These are phyloP conservation scores for Boletus rubescentipes DNA, from an alignment of 768 basidiomycete genomes.

Conservation along the genomic window DNA sequence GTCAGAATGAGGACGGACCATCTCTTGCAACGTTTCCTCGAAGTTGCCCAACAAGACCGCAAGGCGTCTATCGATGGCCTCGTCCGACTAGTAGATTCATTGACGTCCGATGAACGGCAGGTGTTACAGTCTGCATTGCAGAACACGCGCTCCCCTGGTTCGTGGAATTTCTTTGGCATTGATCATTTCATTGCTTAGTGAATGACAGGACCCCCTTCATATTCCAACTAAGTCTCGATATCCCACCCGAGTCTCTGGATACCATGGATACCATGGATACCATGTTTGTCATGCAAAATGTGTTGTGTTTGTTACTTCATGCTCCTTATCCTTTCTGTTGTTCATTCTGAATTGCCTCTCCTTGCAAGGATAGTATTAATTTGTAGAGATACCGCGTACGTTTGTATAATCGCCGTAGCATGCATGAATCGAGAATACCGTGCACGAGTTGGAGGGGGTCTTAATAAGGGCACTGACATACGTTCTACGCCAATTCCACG, in stretches of 20 bases:
- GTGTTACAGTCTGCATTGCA: constrained; percentile 62
- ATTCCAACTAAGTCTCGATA: constrained; percentile 28
- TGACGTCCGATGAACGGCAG: constrained; percentile 71
- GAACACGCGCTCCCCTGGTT: constrained; percentile 59
- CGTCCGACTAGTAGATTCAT: constrained; percentile 65
- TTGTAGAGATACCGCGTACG: constrained; percentile 21
- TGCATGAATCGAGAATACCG: constrained; percentile 6
- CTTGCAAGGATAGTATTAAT: constrained; percentile 10
- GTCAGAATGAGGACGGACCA: constrained; percentile 68
- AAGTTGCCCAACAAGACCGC: constrained; percentile 69
- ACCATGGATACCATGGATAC: constrained; percentile 10
- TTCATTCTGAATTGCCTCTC: not conserved
- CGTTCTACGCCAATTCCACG: too few species aligned
- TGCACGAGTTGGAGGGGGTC: not conserved
- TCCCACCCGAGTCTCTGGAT: not conserved
- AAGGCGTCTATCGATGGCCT: constrained; percentile 77
- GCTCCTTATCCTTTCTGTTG: constrained; percentile 1
- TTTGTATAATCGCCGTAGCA: constrained; percentile 16
- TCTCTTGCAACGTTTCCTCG: constrained; percentile 63
- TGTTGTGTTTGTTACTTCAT: not conserved
- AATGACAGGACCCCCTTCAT: constrained; percentile 41
- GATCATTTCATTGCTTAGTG: constrained; percentile 2
- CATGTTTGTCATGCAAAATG: not conserved
- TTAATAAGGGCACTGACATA: not conserved
- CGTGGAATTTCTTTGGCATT: constrained; percentile 21